Base-by-base conservation (phyloP, 1,284 basidiomycete genomes). In the Fomitopsis pinicola region DNA sequence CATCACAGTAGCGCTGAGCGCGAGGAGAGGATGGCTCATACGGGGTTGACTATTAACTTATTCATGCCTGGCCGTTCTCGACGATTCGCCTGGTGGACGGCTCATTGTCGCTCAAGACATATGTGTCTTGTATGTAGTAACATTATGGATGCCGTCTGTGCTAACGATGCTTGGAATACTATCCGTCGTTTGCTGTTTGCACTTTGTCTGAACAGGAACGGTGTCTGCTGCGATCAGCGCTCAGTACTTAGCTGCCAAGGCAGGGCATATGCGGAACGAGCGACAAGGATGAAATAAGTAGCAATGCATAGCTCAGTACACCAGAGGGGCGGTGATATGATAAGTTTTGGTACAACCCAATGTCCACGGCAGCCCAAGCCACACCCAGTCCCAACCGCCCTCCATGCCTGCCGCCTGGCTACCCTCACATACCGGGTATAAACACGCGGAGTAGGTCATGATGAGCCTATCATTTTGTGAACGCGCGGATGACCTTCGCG, bases 401-500 rank as follows among this genome's bases (percentile, higher is more conserved):
- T 53, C 28, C 17, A 36, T 36, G 50, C 50, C 50, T n/a, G 45
- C 30, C 48, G 15, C 28, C 48, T 17, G 48, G 26, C 28, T 12
- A 50, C 35, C 35, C 52, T 9, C 52, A 8, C 22, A 48, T 15
- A 35, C 58, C 35, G 35, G 26, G 35, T 15, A 53, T 82, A 19
- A 35, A 9, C 52, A 38, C 52, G 35, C 33, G 36, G 33, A 17
- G 1, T 15, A 30, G 35, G 52, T 33, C 14, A 6, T 2, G 22
- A 30, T 8, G 48, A 33, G 28, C 28, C 9, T 12, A 38, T 38
- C 10, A 95, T 79, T 95, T 95, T 68, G 92, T 88, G 79, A 97
- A 94, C 59, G 87, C 86, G 67, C 94, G 88, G 74, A 97, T 94
- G 73, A 97, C 80, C 81, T 98, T 98, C 70, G 94, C 95, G 60